Evolutionary conservation across 257 asterid genomes (phyloP).

Genomic region (Salvia rosmarinus): DNA sequence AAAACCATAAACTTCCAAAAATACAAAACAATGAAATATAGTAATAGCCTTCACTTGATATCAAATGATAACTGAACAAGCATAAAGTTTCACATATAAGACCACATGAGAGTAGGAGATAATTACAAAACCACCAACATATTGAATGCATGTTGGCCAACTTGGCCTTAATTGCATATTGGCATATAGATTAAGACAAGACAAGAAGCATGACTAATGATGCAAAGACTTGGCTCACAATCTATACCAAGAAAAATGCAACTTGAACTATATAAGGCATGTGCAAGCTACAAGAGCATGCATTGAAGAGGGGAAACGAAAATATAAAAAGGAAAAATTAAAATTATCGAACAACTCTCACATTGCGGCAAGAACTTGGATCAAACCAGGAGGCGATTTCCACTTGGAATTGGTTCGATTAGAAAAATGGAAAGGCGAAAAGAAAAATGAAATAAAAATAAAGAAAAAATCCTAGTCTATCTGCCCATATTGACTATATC

Average conservation of each 20-base stretch:
- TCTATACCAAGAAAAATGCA: neutral
- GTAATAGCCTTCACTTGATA: constrained; percentile 36
- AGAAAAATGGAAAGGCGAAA: constrained; percentile 60
- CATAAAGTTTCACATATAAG: constrained; percentile 20
- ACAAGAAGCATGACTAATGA: constrained; percentile 12
- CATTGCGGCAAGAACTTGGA: constrained; percentile 99
- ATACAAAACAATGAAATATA: constrained; percentile 30
- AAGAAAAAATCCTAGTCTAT: constrained; percentile 35
- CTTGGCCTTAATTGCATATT: neutral
- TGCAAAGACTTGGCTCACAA: constrained; percentile 13
- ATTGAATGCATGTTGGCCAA: constrained; percentile 2
- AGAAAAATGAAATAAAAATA: constrained; percentile 44
- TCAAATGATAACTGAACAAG: constrained; percentile 29
- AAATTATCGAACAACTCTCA: constrained; percentile 67
- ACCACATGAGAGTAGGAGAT: constrained; percentile 23
- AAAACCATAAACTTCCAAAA: constrained; percentile 35
- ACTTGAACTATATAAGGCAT: neutral
- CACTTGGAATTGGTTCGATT: constrained; percentile 99
- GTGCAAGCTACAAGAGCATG: constrained; percentile 28
- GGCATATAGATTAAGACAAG: neutral
- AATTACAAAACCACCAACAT: constrained; percentile 12
- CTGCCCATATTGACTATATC: constrained; percentile 39
- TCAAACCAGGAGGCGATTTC: constrained; percentile 99
- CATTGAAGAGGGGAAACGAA: constrained; percentile 20
- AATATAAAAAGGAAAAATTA: constrained; percentile 11